These are phyloP conservation scores for Sarocladium kiliense DNA, from an alignment of 2,329 filamentous ascomycete genomes.

Conservation along the genomic window DNA sequence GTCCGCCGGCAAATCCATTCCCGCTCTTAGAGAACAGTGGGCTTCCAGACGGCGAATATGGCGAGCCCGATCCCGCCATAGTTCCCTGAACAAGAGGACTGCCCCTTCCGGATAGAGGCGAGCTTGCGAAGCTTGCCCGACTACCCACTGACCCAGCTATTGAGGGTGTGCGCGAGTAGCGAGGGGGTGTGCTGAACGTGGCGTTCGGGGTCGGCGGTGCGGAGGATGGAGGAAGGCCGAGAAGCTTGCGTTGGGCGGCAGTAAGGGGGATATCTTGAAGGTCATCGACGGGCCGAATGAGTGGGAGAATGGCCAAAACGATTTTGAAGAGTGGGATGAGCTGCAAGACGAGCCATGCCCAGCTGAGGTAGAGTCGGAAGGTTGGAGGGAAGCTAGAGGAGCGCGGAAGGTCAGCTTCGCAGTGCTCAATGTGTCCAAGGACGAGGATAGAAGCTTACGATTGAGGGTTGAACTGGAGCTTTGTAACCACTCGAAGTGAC, in stretches of 20 bases:
- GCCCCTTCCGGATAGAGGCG: constrained; percentile 52
- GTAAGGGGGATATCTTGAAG: constrained; percentile 88
- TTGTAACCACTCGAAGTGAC: constrained; percentile 27
- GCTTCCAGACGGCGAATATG: constrained; percentile 40
- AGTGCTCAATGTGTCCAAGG: constrained; percentile 6
- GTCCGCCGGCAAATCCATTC: constrained; percentile 35
- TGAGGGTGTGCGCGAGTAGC: constrained; percentile 73
- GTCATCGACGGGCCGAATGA: constrained; percentile 68
- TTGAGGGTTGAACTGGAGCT: constrained; percentile 29
- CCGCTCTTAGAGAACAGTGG: constrained; percentile 63
- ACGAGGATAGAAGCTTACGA: constrained; percentile 29
- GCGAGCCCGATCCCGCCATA: constrained; percentile 36
- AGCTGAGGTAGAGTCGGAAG: constrained; percentile 32
- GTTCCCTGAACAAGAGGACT: constrained; percentile 36
- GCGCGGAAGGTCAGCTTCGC: background rate
- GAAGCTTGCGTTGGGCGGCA: constrained; percentile 64
- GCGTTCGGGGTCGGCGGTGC: constrained; percentile 62
- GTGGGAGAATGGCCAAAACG: constrained; percentile 61
- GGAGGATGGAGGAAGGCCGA: constrained; percentile 70
- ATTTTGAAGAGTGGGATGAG: constrained; percentile 67
- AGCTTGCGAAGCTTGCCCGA: constrained; percentile 50
- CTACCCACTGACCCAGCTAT: constrained; percentile 57
- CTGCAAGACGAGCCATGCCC: constrained; percentile 44
- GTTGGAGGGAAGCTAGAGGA: constrained; percentile 24
- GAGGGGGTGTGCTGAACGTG: constrained; percentile 75